Base-by-base conservation (phyloP, 2,329 filamentous ascomycete species). In the Cercospora canescens region DNA sequence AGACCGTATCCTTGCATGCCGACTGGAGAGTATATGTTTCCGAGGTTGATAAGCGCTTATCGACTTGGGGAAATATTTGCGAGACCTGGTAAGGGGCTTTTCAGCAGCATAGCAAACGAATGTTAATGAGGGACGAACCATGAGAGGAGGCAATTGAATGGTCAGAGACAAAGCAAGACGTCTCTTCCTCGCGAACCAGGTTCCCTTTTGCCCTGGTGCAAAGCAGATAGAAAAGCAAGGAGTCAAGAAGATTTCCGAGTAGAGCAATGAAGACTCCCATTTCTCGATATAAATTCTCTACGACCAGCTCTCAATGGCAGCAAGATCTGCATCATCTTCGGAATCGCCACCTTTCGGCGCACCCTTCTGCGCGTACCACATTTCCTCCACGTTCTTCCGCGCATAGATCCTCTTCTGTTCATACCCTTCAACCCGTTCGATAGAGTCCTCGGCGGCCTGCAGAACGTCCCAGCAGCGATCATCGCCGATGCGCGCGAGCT, bases 381-480 rank as follows among this genome's bases (percentile, higher is more conserved):
- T 69, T 60, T 69, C 41, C 66, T 75, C 73, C 24, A 74, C 71
- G 63, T 72, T 73, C 63, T 52, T 65, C 66, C 70, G 65, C 21
- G 72, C 66, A 67, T 62, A 73, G 34, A 62, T 62, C 2, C 70
- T 70, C 67, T 74, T 76, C 63, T 67, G 62, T 12, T 66, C 66
- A 67, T 71, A 76, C 5, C 71, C 74, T 16, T 75, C 74, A n/a
- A 76, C 59, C 16, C 64, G 64, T 3, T 72, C 63, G 1, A 67
- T 65, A 6, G 66, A 32, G 30, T 78, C 75, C 32, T 75, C 74
- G 6, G 71, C 68, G 21, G 68, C 66, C 61, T 78, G 76, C 60
- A 78, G 58, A 5, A 77, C 71, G 65, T 78, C 76, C 76, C 76
- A 78, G 39, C 75, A 77, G 14, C 76, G 70, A 34, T 58, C 65